Percentiles rank a stretch among this genome's conserved stretches.
phyloP scores from a whole-genome alignment of 257 asterid species.

The Solanum corneliomulleri region DNA sequence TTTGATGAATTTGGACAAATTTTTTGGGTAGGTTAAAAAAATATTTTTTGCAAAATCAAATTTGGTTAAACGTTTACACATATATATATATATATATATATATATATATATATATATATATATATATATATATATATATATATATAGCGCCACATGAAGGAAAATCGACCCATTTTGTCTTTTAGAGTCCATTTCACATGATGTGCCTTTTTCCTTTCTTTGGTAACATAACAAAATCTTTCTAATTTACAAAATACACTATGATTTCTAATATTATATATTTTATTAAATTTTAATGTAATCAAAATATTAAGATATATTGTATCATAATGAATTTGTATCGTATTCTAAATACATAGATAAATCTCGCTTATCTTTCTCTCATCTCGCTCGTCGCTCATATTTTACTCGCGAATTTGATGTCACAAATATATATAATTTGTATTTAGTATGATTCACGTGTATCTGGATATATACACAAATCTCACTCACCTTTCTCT shows the following conservation, averaged over 20 bases:
- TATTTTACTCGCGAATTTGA: fast-evolving
- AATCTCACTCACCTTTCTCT: too few species aligned
- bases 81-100: neutral
- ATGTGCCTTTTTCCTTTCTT: neutral
- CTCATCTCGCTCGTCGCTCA: too few species aligned
- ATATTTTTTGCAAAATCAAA: neutral
- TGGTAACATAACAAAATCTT: neutral
- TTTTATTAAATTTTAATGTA: too few species aligned
- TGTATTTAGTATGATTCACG: neutral
- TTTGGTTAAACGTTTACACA: neutral
- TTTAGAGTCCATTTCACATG: neutral
- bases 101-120: neutral
- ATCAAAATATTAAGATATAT: fast-evolving
- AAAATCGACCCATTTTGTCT: neutral
- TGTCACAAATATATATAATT: neutral
- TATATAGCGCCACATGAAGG: neutral
- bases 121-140: neutral
- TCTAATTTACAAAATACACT: too few species aligned
- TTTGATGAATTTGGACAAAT: neutral
- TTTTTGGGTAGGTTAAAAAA: neutral
- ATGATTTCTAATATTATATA: too few species aligned
- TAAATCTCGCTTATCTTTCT: too few species aligned
- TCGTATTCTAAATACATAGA: fast-evolving
- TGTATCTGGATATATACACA: too few species aligned
- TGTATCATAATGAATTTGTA: too few species aligned